Evolutionary conservation across 2,329 filamentous ascomycete genomes (phyloP).

Genomic region (Pseudofabraea citricarpa): DNA sequence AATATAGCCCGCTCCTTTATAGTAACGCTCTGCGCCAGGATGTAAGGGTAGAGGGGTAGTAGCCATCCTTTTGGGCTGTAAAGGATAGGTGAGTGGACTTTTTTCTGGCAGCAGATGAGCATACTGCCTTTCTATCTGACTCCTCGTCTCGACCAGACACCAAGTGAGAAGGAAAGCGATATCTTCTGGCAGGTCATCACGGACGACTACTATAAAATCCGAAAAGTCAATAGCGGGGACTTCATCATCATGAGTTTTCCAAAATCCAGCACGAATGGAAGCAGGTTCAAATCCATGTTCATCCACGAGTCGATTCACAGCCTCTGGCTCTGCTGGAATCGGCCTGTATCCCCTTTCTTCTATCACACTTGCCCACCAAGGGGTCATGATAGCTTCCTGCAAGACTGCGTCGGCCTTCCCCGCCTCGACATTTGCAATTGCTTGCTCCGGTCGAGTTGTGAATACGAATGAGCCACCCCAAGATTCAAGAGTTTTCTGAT

Average conservation of each 20-base stretch:
- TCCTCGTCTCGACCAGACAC: constrained; percentile 6
- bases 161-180: constrained; percentile 8
- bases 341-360: constrained; percentile 5
- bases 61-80: constrained; percentile 5
- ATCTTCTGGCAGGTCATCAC: constrained; percentile 7
- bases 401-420: constrained; percentile 5
- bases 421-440: background rate
- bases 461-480: constrained; percentile 7
- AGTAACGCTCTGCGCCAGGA: constrained; percentile 4
- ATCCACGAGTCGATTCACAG: background rate
- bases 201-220: constrained; percentile 6
- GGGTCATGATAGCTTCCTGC: constrained; percentile 9
- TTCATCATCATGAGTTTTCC: constrained; percentile 1
- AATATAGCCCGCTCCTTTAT: constrained; percentile 7
- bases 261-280: constrained; percentile 2
- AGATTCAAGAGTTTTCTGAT: constrained; percentile 1
- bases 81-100: constrained; percentile 6
- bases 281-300: constrained; percentile 4
- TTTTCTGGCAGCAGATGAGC: constrained; percentile 3
- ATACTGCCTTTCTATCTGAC: constrained; percentile 3
- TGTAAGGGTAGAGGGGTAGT: constrained; percentile 5
- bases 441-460: constrained; percentile 6
- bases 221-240: constrained; percentile 6
- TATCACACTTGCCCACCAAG: constrained; percentile 7
- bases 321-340: constrained; percentile 5